Percentiles rank a stretch among this genome's conserved stretches.
Evolutionary conservation across 2,329 filamentous ascomycete species (phyloP).

Genomic region (Verticillium albo-atrum): DNA sequence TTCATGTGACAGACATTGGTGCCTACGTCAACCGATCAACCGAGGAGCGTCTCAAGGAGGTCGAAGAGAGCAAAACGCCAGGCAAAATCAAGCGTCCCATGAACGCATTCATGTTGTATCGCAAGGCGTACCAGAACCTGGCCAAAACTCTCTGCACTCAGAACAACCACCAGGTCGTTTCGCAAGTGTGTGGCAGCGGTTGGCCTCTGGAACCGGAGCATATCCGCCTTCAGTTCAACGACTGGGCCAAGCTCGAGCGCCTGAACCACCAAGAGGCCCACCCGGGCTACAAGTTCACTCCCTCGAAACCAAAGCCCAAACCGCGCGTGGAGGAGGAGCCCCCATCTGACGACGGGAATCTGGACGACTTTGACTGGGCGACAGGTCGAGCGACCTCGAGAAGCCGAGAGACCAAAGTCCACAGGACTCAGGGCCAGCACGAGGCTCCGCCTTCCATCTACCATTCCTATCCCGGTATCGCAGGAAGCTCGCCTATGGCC

Average conservation of each 20-base stretch:
- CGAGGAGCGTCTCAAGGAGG: constrained; percentile 63
- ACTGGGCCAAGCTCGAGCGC: constrained; percentile 74
- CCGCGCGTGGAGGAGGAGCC: constrained; percentile 25
- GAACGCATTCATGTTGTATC: constrained; percentile 98
- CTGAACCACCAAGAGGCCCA: constrained; percentile 81
- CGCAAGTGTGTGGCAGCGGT: constrained; percentile 77
- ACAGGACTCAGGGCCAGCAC: constrained; percentile 20
- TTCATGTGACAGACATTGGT: constrained; percentile 73
- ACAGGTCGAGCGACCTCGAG: constrained; percentile 22
- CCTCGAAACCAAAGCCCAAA: constrained; percentile 60
- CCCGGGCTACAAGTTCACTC: constrained; percentile 91
- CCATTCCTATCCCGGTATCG: constrained; percentile 6
- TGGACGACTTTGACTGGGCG: constrained; percentile 41
- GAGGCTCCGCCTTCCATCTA: constrained; percentile 15
- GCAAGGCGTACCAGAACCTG: constrained; percentile 84
- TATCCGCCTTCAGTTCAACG: constrained; percentile 70
- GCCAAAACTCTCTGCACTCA: constrained; percentile 77
- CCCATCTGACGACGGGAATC: constrained; percentile 36
- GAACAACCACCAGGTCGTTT: constrained; percentile 93
- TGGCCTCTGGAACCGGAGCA: constrained; percentile 78
- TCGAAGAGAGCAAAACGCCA: constrained; percentile 59
- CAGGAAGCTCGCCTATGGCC: constrained; percentile 7
- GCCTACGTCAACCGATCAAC: constrained; percentile 69
- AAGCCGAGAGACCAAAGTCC: constrained; percentile 21
- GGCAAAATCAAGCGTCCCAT: constrained; percentile 87